These are phyloP conservation scores for Talaromyces sp. DNA, from an alignment of 2,329 filamentous ascomycete genomes.

Conservation along the genomic window DNA sequence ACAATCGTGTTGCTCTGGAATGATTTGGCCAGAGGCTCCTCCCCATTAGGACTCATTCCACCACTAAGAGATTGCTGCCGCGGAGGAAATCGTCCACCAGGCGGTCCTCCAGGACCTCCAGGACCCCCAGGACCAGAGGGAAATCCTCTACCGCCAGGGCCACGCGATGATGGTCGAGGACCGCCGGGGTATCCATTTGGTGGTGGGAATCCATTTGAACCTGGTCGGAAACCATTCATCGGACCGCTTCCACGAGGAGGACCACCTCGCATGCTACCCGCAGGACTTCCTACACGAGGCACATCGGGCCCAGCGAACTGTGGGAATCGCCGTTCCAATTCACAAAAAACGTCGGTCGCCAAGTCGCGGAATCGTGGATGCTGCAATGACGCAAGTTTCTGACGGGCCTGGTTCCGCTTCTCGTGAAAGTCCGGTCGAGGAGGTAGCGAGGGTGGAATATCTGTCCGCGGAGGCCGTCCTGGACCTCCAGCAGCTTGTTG, in stretches of 20 bases:
- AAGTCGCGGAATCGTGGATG: constrained; percentile 84
- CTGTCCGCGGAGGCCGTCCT: constrained; percentile 40
- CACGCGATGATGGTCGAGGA: constrained; percentile 42
- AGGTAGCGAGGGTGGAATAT: constrained; percentile 66
- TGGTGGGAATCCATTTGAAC: constrained; percentile 29
- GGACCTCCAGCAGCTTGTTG: constrained; percentile 61
- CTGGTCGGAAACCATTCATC: constrained; percentile 44
- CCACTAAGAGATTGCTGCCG: constrained; percentile 41
- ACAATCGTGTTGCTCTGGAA: constrained; percentile 95
- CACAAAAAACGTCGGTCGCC: constrained; percentile 92
- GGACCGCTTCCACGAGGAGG: constrained; percentile 54
- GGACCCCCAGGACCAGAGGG: constrained; percentile 34
- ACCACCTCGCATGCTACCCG: constrained; percentile 53
- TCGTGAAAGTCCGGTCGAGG: constrained; percentile 91
- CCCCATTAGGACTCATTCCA: constrained; percentile 53
- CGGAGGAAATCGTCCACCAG: constrained; percentile 36
- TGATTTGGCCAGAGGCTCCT: constrained; percentile 77
- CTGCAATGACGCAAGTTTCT: constrained; percentile 87
- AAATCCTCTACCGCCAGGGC: constrained; percentile 34
- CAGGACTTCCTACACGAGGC: constrained; percentile 65
- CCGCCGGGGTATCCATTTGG: constrained; percentile 34
- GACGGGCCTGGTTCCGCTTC: constrained; percentile 94
- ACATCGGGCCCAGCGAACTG: constrained; percentile 69
- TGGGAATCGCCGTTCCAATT: constrained; percentile 86
- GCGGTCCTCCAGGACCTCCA: constrained; percentile 37